These are phyloP conservation scores for Lichtheimia corymbifera DNA, from an alignment of 371 early-diverging fungal genomes.

Conservation along the genomic window DNA sequence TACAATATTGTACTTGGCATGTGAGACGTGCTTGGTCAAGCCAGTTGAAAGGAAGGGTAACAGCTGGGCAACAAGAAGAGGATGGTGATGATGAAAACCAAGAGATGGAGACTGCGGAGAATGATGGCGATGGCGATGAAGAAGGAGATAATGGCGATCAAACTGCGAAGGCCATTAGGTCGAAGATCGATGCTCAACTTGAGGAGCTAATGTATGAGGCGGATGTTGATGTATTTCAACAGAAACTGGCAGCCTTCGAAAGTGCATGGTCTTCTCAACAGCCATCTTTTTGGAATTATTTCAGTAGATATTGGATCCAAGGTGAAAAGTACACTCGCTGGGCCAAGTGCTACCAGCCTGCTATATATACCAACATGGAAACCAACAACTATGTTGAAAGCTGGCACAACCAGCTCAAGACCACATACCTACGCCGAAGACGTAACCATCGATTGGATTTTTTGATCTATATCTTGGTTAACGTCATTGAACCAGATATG, in stretches of 20 bases:
- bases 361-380: conserved; percentile 8
- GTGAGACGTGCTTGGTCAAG: conserved; percentile 6
- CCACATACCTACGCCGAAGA: neutral
- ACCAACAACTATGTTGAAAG: conserved; percentile 4
- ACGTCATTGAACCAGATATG: conserved; percentile 5
- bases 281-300: neutral
- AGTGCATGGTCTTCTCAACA: neutral
- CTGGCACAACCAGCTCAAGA: conserved; percentile 11
- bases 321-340: neutral
- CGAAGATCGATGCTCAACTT: neutral
- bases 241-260: too few species aligned
- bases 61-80: neutral
- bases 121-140: too few species aligned
- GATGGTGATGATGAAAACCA: too few species aligned
- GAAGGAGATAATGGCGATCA: too few species aligned
- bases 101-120: too few species aligned
- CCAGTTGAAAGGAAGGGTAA: neutral
- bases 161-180: too few species aligned
- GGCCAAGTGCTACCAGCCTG: conserved; percentile 3
- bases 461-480: neutral
- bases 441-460: conserved; percentile 2
- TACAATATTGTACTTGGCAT: conserved; percentile 6
- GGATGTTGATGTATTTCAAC: neutral
- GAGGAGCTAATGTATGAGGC: conserved; percentile 1
- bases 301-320: neutral